phyloP scores from a whole-genome alignment of 768 basidiomycete species.

The Mrakia blollopis region DNA sequence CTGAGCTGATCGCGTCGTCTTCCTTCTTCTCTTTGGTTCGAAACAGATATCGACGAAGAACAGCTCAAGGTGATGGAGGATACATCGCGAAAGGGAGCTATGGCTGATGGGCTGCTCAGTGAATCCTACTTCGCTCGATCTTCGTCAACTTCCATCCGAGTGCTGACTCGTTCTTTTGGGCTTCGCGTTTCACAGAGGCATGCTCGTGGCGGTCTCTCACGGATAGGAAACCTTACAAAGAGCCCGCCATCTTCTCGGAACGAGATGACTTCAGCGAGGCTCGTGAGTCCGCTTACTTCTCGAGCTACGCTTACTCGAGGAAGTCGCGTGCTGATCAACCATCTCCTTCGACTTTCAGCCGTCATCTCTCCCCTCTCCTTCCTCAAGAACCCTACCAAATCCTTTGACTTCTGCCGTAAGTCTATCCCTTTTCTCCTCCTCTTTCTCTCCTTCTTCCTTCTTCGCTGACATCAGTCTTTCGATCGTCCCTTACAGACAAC shows the following conservation, averaged over 20 bases:
- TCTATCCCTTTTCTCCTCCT: no score
- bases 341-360: not conserved
- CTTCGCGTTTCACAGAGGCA: not conserved
- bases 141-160: not conserved
- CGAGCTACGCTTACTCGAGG: not conserved
- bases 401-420: conserved; percentile 23
- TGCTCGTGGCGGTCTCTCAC: not conserved
- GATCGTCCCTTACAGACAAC: not conserved
- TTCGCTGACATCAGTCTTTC: no score
- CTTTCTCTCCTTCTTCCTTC: not conserved
- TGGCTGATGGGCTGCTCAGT: conserved; percentile 3
- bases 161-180: no score
- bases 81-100: not conserved
- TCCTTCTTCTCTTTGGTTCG: not conserved
- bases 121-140: not conserved
- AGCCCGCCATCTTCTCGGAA: not conserved
- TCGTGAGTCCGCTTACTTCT: no score
- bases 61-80: conserved; percentile 14
- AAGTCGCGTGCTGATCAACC: not conserved
- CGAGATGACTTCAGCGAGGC: not conserved
- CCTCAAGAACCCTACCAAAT: not conserved
- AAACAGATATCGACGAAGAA: not conserved
- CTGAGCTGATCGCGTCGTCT: no score
- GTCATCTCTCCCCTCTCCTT: conserved; percentile 7
- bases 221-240: not conserved